Evolutionary conservation across 2,329 filamentous ascomycete genomes (phyloP), one percentile per base, ranked within the genome.

Genomic region (Ilyonectria robusta): DNA sequence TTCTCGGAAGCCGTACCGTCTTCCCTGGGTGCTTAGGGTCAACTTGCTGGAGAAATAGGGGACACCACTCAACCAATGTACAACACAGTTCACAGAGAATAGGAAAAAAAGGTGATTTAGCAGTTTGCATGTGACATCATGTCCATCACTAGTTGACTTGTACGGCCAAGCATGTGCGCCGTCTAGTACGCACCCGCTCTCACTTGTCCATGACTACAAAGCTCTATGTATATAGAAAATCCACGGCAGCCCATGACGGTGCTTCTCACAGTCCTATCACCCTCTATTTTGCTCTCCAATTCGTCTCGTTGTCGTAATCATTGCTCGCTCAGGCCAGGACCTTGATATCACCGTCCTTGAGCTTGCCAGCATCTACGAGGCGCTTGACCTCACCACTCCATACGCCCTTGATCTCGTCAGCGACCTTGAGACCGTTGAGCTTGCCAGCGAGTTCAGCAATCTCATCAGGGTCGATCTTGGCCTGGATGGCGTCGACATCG

Each of bases 391-490:
- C 93, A 50, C 86, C 91, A 71, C 84, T 84, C 89, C 95, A 98
- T 60, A 94, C 91, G 62, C 83, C 84, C 89, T 97, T 98, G 82
- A 99, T 95, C 81, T 94, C 93, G 71, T 88, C 90, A 21, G 90
- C 91, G 69, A 95, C 90, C 81, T 93, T 97, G 76, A 94, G 87
- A 50, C 90, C 89, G 76, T 90, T 92, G 67, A 99, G 89, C 85
- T 95, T 95, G 75, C 85, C 87, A 40, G 95, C 94, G 65, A 99
- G 85, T 23, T 87, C 88, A 46, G 95, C 95, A 76, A 98, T 90
- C 87, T 98, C 95, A 75, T 98, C 95, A 62, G 93, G 85, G 73
- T 97, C 95, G 73, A 97, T 91, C 89, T 95, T 97, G 82, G 87
- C 86, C 84, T 97, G 94, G 68, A 99, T 83, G 23, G 92, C 84